These are phyloP conservation scores for Arachis stenosperma DNA, from an alignment of 306 rosid genomes.

Conservation along the genomic window DNA sequence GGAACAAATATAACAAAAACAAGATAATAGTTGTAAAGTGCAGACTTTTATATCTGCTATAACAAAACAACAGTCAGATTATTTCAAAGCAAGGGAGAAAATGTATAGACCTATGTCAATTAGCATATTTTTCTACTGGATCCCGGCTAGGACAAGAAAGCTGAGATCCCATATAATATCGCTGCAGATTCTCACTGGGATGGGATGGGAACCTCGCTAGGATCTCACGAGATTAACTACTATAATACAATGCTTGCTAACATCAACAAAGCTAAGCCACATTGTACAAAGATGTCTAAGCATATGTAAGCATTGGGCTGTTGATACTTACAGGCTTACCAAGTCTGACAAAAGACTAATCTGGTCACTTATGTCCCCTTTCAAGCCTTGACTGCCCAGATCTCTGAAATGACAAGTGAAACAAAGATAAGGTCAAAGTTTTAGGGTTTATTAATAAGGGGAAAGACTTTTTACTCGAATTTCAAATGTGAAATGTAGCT, in stretches of 20 bases:
- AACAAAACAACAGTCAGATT: slow-evolving; percentile 25
- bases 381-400: slow-evolving; percentile 94
- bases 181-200: too few species aligned
- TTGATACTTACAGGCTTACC: slow-evolving; percentile 96
- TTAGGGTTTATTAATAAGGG: not conserved
- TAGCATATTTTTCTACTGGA: not conserved
- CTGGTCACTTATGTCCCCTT: slow-evolving; percentile 79
- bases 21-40: not conserved
- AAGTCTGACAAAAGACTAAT: slow-evolving; percentile 84
- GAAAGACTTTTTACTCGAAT: too few species aligned
- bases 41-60: not conserved
- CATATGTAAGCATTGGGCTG: slow-evolving; percentile 37
- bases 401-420: slow-evolving; percentile 61
- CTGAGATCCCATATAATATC: too few species aligned
- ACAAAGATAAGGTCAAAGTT: slow-evolving; percentile 32
- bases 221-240: not conserved
- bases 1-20: slow-evolving; percentile 22
- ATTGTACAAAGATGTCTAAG: slow-evolving; percentile 37
- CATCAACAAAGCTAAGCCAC: slow-evolving; percentile 11
- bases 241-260: slow-evolving; percentile 6
- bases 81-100: slow-evolving; percentile 27
- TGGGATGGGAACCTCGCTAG: too few species aligned
- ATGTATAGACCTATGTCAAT: slow-evolving; percentile 16
- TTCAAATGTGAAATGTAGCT: too few species aligned
- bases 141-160: too few species aligned